Percentiles rank a stretch among this genome's conserved stretches.
phyloP scores from a whole-genome alignment of 352 stramenopile genomes.

The Sclerospora graminicola region DNA sequence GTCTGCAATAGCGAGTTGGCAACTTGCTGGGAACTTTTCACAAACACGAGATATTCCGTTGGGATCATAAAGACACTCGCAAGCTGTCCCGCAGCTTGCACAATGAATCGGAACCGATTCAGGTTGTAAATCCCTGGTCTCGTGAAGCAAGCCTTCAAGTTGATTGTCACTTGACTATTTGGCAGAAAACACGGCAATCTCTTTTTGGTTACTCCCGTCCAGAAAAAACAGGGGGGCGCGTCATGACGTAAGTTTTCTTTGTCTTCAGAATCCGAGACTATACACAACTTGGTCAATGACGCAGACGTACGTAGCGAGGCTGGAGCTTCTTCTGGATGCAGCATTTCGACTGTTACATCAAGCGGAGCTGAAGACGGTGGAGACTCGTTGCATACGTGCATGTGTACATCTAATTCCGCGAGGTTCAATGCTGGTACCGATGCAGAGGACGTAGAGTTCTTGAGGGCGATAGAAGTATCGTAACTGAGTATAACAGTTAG shows the following conservation, averaged over 20 bases:
- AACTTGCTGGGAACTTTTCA: slow-evolving; percentile 19
- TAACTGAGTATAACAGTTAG: slow-evolving; percentile 67
- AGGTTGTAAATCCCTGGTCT: slow-evolving; percentile 69
- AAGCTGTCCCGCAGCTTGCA: slow-evolving; percentile 23
- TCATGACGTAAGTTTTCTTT: slow-evolving; percentile 4
- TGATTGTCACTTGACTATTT: slow-evolving; percentile 31
- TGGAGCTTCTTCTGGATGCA: slow-evolving; percentile 61
- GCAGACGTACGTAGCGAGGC: slow-evolving; percentile 11
- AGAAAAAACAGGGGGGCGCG: slow-evolving; percentile 65
- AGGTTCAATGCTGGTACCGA: slow-evolving; percentile 23
- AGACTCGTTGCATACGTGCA: slow-evolving; percentile 69
- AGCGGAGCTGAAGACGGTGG: slow-evolving; percentile 36
- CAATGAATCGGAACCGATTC: slow-evolving; percentile 64
- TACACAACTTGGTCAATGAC: slow-evolving; percentile 21
- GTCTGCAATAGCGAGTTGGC: slow-evolving; percentile 4
- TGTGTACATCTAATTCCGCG: slow-evolving; percentile 57
- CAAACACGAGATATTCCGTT: slow-evolving; percentile 69
- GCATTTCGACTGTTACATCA: slow-evolving; percentile 70
- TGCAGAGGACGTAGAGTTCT: slow-evolving; percentile 1
- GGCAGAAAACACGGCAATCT: slow-evolving; percentile 40
- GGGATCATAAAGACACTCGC: slow-evolving; percentile 53
- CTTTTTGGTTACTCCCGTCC: slow-evolving; percentile 70
- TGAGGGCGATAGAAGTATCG: slow-evolving; percentile 26
- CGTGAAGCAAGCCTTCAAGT: slow-evolving; percentile 66
- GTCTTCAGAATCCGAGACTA: slow-evolving; percentile 12